Conservation (phyloP, 208 protist species). For the Plasmodiophora brassicae region DNA sequence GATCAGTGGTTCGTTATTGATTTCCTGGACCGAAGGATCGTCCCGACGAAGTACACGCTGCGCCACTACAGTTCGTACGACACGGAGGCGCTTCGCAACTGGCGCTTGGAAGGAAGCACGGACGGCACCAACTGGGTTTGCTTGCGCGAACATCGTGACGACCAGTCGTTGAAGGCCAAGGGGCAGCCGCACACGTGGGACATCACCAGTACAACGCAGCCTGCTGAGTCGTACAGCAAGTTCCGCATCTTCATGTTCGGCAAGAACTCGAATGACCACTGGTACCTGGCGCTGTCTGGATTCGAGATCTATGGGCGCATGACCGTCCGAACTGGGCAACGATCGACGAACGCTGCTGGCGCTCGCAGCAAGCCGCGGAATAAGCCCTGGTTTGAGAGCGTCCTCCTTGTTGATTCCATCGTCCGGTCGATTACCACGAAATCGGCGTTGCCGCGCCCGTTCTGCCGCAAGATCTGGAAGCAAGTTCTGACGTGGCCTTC, state of each 20-base stretch:
- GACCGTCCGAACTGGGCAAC: neutral
- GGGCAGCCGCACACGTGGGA: conserved; percentile 32
- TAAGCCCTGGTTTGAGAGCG: neutral
- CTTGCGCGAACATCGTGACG: conserved; percentile 37
- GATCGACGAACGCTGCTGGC: neutral
- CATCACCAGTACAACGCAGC: conserved; percentile 6
- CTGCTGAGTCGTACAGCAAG: conserved; percentile 28
- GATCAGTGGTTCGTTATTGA: conserved; percentile 40
- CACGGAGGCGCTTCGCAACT: conserved; percentile 46
- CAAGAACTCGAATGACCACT: conserved; percentile 46
- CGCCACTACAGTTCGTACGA: conserved; percentile 40
- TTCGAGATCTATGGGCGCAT: conserved; percentile 44
- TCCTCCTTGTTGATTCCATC: neutral
- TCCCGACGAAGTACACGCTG: conserved; percentile 42
- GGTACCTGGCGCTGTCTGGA: conserved; percentile 38
- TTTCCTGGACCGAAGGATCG: conserved; percentile 31
- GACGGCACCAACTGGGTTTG: conserved; percentile 39
- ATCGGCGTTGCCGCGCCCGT: neutral
- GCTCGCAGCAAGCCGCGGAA: neutral
- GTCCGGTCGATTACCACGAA: neutral
- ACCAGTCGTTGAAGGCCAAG: conserved; percentile 1
- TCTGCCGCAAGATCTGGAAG: conserved; percentile 4
- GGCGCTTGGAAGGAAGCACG: conserved; percentile 38
- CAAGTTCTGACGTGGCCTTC: neutral
- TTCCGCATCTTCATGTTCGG: conserved; percentile 47